Evolutionary conservation across 768 basidiomycete genomes (phyloP), one percentile per base, ranked within the genome.

Genomic region (Kwoniella heveanensis): DNA sequence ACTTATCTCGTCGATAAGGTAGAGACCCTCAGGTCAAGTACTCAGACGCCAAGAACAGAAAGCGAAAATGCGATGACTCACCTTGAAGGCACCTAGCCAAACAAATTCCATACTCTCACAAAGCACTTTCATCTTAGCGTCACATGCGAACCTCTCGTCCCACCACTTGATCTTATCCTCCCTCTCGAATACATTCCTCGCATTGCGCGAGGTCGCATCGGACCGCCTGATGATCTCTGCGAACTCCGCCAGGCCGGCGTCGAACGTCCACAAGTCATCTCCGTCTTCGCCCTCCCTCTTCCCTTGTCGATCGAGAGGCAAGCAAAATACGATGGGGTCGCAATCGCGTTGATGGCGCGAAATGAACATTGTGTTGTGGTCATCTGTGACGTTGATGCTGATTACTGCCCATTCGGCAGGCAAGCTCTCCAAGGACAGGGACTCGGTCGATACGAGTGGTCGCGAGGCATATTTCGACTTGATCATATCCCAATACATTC

Each of bases 61-160:
- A 32, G 32, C 32, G 32, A 32, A 32, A 32, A 13, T 32, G 32
- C 32, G 32, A 32, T 47, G 22, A 49, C 83, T 32, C 54, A 93
- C 94, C 87, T 97, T 98, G 85, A 96, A 97, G 22, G 89, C 92
- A 1, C 96, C 95, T 2, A 99, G 83, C 96, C 96, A 98, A 74
- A 90, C 92, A 70, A 90, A 93, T 77, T 98, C 96, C 48, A 99
- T 88, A 67, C 88, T 91, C 67, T 86, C 86, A 32, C 96, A 77
- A 6, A 99, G 79, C 29, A 86, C 86, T 60, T 85, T 83, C 72
- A 99, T 77, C 24, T 92, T 85, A 51, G 82, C 83, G 72, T 98
- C 93, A n/a, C 98, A 83, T 22, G 83, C 85, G 24, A 82, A 81
- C 2, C 96, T 84, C 56, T 87, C 85, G 36, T 86, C 87, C 96